phyloP scores from a whole-genome alignment of 2,329 filamentous ascomycete genomes.

The Penicillium sp. region DNA sequence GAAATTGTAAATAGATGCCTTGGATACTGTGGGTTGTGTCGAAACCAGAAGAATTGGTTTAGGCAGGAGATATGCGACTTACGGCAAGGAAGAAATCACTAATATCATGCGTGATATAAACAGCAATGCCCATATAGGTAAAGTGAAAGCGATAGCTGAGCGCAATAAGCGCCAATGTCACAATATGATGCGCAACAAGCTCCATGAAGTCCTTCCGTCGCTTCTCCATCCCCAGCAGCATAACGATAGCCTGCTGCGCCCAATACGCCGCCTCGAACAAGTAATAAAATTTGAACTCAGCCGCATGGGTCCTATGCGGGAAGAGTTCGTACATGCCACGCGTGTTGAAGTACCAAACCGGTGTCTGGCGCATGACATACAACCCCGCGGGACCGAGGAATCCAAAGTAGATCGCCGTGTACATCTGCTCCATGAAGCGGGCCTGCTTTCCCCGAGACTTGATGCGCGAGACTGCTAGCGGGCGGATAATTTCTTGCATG shows the following conservation, averaged over 20 bases:
- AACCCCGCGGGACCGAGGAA: slow-evolving; percentile 76
- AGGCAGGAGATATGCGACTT: slow-evolving; percentile 21
- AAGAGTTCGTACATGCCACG: slow-evolving; percentile 81
- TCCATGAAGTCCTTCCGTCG: slow-evolving; percentile 90
- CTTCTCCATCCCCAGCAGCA: slow-evolving; percentile 82
- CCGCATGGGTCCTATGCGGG: slow-evolving; percentile 76
- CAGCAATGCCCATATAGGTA: slow-evolving; percentile 84
- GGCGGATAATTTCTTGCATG: slow-evolving; percentile 82
- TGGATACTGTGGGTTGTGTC: neutral
- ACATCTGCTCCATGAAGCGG: slow-evolving; percentile 91
- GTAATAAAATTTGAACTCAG: slow-evolving; percentile 86
- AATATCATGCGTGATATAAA: slow-evolving; percentile 90
- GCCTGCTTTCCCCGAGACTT: slow-evolving; percentile 70
- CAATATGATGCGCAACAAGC: slow-evolving; percentile 82
- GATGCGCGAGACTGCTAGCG: slow-evolving; percentile 69
- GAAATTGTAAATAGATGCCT: neutral
- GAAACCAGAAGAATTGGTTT: neutral
- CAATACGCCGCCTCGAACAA: slow-evolving; percentile 89
- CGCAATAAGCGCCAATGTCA: slow-evolving; percentile 76
- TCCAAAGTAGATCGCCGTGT: slow-evolving; percentile 84
- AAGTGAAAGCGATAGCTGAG: slow-evolving; percentile 93
- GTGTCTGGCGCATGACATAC: slow-evolving; percentile 84
- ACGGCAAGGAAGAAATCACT: slow-evolving; percentile 91
- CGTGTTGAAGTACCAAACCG: slow-evolving; percentile 92
- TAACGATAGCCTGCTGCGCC: slow-evolving; percentile 85